Percentiles rank a stretch among this genome's conserved stretches.
Conservation (phyloP, 1,284 basidiomycete genomes). For the Coniophora puteana region DNA sequence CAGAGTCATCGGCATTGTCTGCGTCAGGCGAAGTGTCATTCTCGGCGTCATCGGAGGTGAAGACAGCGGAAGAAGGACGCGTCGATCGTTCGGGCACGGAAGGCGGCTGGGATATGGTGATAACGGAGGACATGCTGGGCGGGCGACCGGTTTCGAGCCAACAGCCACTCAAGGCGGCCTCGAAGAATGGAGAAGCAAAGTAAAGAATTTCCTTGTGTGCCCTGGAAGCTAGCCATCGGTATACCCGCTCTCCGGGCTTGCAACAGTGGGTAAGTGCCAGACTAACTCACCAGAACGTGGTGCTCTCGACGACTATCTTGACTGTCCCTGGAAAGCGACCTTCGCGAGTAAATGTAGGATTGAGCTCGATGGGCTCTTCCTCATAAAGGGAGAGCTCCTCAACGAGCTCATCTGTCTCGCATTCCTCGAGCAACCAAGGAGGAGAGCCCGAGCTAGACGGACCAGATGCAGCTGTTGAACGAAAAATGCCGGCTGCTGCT, state of each 20-base stretch:
- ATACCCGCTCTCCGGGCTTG: conserved; percentile 3
- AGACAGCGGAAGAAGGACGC: conserved; percentile 52
- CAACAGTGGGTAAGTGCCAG: neutral
- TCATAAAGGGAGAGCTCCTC: conserved; percentile 64
- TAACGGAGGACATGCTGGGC: conserved; percentile 72
- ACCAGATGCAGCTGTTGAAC: too few relatives aligned
- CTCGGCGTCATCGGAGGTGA: conserved; percentile 44
- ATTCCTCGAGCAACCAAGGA: conserved; percentile 71
- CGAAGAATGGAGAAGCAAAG: conserved; percentile 84
- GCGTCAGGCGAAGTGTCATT: conserved; percentile 26
- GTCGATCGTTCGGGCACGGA: conserved; percentile 45
- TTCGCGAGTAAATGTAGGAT: conserved; percentile 66
- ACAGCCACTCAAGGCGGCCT: conserved; percentile 76
- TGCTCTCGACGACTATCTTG: conserved; percentile 80
- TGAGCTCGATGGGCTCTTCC: conserved; percentile 69
- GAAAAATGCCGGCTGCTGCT: conserved; percentile 76
- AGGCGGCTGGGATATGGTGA: conserved; percentile 75
- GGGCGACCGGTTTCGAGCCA: conserved; percentile 76
- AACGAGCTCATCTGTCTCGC: conserved; percentile 63
- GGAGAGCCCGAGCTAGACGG: conserved; percentile 74
- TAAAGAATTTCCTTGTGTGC: conserved; percentile 82
- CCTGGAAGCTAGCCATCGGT: conserved; percentile 45
- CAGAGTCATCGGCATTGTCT: conserved; percentile 35
- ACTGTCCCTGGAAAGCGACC: conserved; percentile 72
- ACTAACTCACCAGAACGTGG: conserved; percentile 80